A percentile compares a stretch with the other conserved stretches of the same genome.
Evolutionary conservation across 2,329 filamentous ascomycete species (phyloP).

Genomic region (Colletotrichum navitas): DNA sequence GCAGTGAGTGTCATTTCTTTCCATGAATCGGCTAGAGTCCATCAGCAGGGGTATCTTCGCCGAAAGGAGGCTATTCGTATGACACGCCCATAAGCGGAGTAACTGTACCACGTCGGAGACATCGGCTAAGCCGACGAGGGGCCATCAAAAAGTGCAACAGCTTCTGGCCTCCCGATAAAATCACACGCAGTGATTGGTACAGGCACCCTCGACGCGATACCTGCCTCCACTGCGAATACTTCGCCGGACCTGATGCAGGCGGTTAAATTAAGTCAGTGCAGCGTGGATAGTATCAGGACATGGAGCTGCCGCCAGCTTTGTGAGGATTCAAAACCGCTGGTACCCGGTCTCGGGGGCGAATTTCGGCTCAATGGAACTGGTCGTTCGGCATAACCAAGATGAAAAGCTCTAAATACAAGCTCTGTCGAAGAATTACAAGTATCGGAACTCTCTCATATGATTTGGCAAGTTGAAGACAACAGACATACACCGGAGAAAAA

Average conservation of each 20-base stretch:
- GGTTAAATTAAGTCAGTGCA: too few relatives aligned
- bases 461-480: not conserved
- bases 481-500: not conserved
- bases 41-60: not conserved
- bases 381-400: not conserved
- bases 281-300: not conserved
- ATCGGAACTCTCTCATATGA: not conserved
- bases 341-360: not conserved
- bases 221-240: not conserved
- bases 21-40: slow-evolving; percentile 16
- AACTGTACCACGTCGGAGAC: not conserved
- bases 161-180: not conserved
- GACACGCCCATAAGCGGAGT: not conserved
- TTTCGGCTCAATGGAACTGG: not conserved
- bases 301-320: not conserved
- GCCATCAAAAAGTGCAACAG: not conserved
- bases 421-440: not conserved
- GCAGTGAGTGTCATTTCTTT: slow-evolving; percentile 11
- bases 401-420: not conserved
- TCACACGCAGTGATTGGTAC: not conserved
- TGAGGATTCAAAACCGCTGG: not conserved
- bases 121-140: not conserved
- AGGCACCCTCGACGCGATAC: not conserved
- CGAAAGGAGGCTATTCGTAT: not conserved
- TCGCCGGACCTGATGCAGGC: too few relatives aligned